phyloP scores from a whole-genome alignment of 257 asterid species.

The Solanum appendiculatum region DNA sequence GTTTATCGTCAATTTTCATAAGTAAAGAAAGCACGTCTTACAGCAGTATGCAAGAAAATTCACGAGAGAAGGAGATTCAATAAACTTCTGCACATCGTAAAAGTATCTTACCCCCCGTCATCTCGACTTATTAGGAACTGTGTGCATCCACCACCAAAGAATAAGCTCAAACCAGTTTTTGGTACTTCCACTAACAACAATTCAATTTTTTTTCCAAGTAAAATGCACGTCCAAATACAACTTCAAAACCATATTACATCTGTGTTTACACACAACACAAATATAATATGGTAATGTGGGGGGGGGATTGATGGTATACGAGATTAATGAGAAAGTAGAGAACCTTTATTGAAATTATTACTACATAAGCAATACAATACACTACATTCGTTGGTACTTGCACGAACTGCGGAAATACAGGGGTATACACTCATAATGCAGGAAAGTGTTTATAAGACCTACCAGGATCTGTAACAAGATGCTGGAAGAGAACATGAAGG shows the following conservation, averaged over 20 bases:
- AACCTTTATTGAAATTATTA: background rate
- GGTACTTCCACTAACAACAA: no score
- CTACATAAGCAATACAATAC: background rate
- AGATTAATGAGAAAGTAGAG: background rate
- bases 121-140: constrained; percentile 89
- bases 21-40: background rate
- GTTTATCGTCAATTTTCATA: background rate
- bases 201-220: no score
- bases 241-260: no score
- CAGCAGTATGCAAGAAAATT: background rate
- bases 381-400: background rate
- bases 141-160: constrained; percentile 95
- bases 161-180: no score
- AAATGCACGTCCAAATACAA: no score
- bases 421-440: background rate
- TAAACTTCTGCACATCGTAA: background rate
- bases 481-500: constrained; percentile 96
- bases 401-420: background rate
- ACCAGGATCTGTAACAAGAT: constrained; percentile 91
- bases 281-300: background rate
- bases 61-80: background rate
- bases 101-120: constrained; percentile 80
- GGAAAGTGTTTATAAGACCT: constrained; percentile 11
- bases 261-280: background rate
- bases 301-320: background rate